A percentile compares a stretch with the other conserved stretches of the same genome.
Evolutionary conservation across 78 protist species (phyloP).

Genomic region (Dictyostelium capitatum): DNA sequence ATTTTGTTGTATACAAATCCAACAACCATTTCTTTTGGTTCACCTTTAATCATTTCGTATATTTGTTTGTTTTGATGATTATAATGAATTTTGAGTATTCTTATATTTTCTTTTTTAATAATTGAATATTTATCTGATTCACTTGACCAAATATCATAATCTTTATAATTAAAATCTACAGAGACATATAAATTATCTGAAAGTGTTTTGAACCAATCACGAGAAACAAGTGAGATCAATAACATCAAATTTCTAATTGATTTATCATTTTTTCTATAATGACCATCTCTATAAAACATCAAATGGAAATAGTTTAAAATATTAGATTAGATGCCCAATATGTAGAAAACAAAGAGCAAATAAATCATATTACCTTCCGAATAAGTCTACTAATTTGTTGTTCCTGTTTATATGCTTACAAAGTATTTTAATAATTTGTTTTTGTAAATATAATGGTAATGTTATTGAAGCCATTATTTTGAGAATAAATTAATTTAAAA

Average conservation of each 20-base stretch:
- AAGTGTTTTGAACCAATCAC: not conserved
- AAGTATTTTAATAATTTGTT: not conserved
- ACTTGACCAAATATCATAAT: too few species aligned
- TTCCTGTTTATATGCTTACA: not conserved
- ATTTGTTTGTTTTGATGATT: not conserved
- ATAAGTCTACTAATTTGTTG: not conserved
- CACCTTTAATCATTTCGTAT: too few species aligned
- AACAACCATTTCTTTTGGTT: too few species aligned
- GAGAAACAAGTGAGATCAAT: not conserved
- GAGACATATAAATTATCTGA: not conserved
- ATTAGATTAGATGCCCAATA: too few species aligned
- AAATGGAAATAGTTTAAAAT: too few species aligned
- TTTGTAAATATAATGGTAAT: not conserved
- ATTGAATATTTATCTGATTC: not conserved
- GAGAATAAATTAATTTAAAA: too few species aligned
- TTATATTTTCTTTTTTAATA: not conserved
- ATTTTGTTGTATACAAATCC: too few species aligned
- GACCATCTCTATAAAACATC: not conserved
- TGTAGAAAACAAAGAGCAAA: too few species aligned
- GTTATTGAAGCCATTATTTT: not conserved
- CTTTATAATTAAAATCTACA: not conserved
- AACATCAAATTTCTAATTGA: not conserved
- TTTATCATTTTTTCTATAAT: not conserved
- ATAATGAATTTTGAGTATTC: not conserved
- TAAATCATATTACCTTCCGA: too few species aligned